Percentiles rank a stretch among this genome's conserved stretches.
Evolutionary conservation across 75 land plant species (phyloP).

Genomic region (Sequoia sempervirens): DNA sequence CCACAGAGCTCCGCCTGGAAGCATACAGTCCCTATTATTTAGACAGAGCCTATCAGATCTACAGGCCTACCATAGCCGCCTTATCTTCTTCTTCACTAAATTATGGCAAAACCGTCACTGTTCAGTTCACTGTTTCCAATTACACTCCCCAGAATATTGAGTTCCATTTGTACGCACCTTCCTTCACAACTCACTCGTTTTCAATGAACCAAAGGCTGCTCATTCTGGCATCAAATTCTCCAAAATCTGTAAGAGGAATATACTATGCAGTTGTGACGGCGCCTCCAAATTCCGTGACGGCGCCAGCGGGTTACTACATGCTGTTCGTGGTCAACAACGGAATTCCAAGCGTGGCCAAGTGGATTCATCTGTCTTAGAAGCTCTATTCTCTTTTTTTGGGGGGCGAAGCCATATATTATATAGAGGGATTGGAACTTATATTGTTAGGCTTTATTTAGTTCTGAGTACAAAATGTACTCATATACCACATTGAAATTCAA

Average conservation of each 20-base stretch:
- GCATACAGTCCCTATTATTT: slow-evolving; percentile 49
- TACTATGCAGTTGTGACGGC: slow-evolving; percentile 17
- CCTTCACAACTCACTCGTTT: slow-evolving; percentile 68
- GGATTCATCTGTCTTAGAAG: slow-evolving; percentile 17
- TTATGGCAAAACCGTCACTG: slow-evolving; percentile 33
- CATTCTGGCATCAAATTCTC: slow-evolving; percentile 13
- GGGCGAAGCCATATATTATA: too few species aligned
- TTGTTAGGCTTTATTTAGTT: too few species aligned
- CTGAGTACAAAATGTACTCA: too few species aligned
- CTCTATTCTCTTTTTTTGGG: too few species aligned
- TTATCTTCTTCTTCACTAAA: slow-evolving; percentile 6
- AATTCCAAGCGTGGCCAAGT: slow-evolving; percentile 21
- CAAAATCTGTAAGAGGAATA: not conserved
- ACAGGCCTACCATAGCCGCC: slow-evolving; percentile 22
- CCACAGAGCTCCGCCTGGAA: slow-evolving; percentile 50
- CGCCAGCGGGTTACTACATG: slow-evolving; percentile 28
- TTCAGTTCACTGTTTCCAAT: slow-evolving; percentile 26
- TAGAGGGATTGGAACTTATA: too few species aligned
- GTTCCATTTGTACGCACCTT: slow-evolving; percentile 19
- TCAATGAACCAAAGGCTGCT: slow-evolving; percentile 71
- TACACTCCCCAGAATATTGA: not conserved
- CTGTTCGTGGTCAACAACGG: slow-evolving; percentile 26
- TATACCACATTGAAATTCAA: too few species aligned
- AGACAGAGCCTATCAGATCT: slow-evolving; percentile 6
- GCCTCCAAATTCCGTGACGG: slow-evolving; percentile 18